Evolutionary conservation across 305 asterid species (phyloP), one percentile per base, ranked within the genome.

Genomic region (Fraxinus ornus): DNA sequence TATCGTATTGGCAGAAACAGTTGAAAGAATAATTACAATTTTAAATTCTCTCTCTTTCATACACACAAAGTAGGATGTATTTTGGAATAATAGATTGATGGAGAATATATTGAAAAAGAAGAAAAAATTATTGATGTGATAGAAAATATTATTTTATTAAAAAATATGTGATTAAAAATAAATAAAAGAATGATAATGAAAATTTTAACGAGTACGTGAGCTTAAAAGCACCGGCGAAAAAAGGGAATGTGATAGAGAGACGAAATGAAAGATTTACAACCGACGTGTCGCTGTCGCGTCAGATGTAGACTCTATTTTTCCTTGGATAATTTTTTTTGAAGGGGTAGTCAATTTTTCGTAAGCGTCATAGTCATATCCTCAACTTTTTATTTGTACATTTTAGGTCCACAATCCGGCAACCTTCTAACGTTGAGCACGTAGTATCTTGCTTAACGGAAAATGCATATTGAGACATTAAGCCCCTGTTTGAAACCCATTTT

Each of bases 251-350:
- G 8, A 13, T 2, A 37, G 76, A 78, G 30, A 75, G 55, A 33
- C 1, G n/a, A 57, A 73, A 41, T 2, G 2, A 7, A 4, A 4
- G 22, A 36, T 30, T 12, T 26, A 83, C 83, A 5, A 33, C 36
- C 36, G 36, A 33, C 0, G 86, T 85, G 88, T 55, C 82, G 64
- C 75, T 83, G 83, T 85, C 87, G 87, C 84, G 78, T 79, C 86
- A 88, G 75, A 47, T 83, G 87, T 88, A 85, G 84, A 75, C 86
- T 77, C 26, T 77, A 72, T 76, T 81, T 79, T 83, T 78, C 52
- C 4, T 10, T 2, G 17, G 17, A 41, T 10, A 41, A 9, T 26
- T 26, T 0, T 26, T 26, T 26, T 41, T 37, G 10, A 9, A 41
- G 10, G 15, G 4, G 49, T 41, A 2, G 3, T 41, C 15, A 9